These are phyloP conservation scores for Colletotrichum cereale DNA, from an alignment of 2,329 filamentous ascomycete genomes.

Conservation along the genomic window DNA sequence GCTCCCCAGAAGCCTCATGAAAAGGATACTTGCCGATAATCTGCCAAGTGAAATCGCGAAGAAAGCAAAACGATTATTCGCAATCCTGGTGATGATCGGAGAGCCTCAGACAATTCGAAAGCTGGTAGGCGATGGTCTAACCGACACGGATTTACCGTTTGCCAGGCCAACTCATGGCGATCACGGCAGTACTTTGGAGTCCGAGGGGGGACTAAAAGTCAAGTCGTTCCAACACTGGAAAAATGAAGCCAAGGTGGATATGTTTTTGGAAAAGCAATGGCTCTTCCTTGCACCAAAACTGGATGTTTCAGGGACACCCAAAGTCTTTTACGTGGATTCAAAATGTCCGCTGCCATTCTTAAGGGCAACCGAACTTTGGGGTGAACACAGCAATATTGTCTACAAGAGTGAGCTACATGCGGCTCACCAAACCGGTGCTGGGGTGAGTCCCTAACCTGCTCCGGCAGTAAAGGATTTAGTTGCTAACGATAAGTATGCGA, in stretches of 20 bases:
- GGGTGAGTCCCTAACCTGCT: not conserved
- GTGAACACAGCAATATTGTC: not conserved
- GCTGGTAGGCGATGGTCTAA: not conserved
- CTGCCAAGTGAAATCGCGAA: not conserved
- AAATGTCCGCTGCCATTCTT: not conserved
- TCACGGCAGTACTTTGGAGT: not conserved
- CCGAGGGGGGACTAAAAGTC: not conserved
- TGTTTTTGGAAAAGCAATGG: constrained; percentile 9
- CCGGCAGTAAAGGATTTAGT: not conserved
- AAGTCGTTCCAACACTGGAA: not conserved
- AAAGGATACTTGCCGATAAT: not conserved
- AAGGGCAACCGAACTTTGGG: not conserved
- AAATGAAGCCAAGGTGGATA: not conserved
- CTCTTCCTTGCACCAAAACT: constrained; percentile 3
- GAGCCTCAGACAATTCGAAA: not conserved
- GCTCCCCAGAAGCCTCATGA: not conserved
- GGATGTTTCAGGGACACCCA: not conserved
- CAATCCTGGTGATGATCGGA: constrained; percentile 5
- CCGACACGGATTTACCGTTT: constrained; percentile 2
- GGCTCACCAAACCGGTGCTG: not conserved
- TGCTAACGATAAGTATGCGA: not conserved
- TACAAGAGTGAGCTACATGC: constrained; percentile 2
- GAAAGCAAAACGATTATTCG: not conserved
- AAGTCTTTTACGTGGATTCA: not conserved
- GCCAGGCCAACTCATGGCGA: too few relatives aligned